Base-by-base conservation (phyloP, 257 asterid species). In the Solanum tacnaense region DNA sequence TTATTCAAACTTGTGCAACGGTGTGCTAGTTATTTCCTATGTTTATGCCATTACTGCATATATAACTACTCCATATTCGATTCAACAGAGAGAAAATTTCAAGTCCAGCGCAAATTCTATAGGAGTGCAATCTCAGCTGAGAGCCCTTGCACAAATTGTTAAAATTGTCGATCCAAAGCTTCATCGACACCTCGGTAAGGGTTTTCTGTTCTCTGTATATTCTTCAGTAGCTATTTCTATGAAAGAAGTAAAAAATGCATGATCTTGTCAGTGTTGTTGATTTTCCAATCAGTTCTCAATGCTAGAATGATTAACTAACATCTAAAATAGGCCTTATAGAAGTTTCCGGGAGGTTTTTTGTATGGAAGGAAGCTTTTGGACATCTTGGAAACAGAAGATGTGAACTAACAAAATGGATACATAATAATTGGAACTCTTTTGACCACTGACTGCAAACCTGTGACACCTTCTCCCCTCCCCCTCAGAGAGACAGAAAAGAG, bases 71-170 rank as follows among this genome's bases (percentile, higher is more conserved):
- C 52, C 83, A 87, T 62, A 83, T 86, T 92, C 62, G 65, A 91
- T 89, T 89, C 87, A 73, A 60, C 87, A 97, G 99, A 92, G 98
- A 92, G 98, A 95, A 87, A 95, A 95, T 89, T 95, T 97, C 89
- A 94, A 91, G 92, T 93, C 97, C 94, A 93, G 91, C 34, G 35
- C 94, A 91, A 94, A 89, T 89, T 94, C 98, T 46, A 91, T 97
- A 89, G 99, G 99, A 38, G 99, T 97, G 91, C 98, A 95, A 91
- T 87, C 98, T 89, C 99, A 97, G 89, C 93, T 95, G 86, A 90
- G 95, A 67, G 92, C 94, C 88, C 97, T 97, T 58, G 91, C 93
- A 62, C 98, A 94, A 88, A 92, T 97, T 91, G 94, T 95, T 89
- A 96, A 94, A 92, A 92, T 95, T 79, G 90, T 97, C 68, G 96